Evolutionary conservation across 164 flowering plant genomes (phyloP).

Genomic region (Kingdonia uniflora): DNA sequence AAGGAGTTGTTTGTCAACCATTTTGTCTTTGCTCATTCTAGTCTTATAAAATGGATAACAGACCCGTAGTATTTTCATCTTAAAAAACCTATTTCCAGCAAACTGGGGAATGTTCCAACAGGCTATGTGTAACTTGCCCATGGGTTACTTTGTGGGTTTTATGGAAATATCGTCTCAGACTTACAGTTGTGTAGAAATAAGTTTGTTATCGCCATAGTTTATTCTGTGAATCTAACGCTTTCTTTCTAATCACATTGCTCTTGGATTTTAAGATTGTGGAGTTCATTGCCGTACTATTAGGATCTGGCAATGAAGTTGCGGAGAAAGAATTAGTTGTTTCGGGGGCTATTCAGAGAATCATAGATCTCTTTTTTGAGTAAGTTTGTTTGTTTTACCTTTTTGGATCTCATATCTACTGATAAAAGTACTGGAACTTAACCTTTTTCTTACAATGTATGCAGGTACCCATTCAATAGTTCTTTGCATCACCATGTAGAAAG

Average conservation of each 20-base stretch:
- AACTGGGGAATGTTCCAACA: too few species aligned
- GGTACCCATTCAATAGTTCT: constrained; percentile 85
- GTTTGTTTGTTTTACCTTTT: constrained; percentile 14
- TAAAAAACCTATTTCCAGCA: too few species aligned
- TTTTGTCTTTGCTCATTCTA: too few species aligned
- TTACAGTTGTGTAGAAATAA: too few species aligned
- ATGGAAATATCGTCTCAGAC: too few species aligned
- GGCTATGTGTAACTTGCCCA: too few species aligned
- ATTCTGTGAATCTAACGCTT: too few species aligned
- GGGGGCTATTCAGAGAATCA: constrained; percentile 59
- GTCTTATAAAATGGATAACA: too few species aligned
- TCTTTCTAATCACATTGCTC: background rate
- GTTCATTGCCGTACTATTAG: constrained; percentile 65
- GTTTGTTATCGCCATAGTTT: too few species aligned
- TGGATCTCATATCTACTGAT: background rate
- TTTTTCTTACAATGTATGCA: constrained; percentile 21
- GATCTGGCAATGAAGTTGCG: constrained; percentile 61
- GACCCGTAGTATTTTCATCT: too few species aligned
- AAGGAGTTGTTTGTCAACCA: too few species aligned
- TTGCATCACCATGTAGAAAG: constrained; percentile 97
- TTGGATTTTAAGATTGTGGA: constrained; percentile 59
- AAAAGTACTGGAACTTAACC: background rate
- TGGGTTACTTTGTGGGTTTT: too few species aligned
- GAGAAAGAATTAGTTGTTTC: constrained; percentile 62
- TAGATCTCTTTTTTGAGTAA: constrained; percentile 86